Evolutionary conservation across 106 monocot species (phyloP).

Genomic region (Acorus calamus): DNA sequence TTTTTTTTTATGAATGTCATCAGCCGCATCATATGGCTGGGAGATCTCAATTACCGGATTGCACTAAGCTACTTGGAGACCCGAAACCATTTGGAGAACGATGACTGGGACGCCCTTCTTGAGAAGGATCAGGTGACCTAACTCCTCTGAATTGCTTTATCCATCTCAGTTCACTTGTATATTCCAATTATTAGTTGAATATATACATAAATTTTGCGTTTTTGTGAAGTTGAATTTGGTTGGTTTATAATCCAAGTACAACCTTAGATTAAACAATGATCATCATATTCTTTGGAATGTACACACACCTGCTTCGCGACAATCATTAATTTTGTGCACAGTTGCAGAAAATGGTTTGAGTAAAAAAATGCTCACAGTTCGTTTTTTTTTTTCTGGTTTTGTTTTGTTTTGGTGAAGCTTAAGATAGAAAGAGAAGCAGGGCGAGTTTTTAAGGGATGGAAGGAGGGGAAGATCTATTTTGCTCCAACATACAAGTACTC

Average conservation of each 20-base stretch:
- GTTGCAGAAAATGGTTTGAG: too few relatives aligned
- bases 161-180: too few relatives aligned
- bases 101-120: constrained; percentile 58
- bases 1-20: too few relatives aligned
- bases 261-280: too few relatives aligned
- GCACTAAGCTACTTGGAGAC: constrained; percentile 57
- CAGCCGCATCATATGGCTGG: constrained; percentile 76
- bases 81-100: constrained; percentile 38
- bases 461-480: constrained; percentile 82
- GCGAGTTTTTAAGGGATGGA: constrained; percentile 79
- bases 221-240: too few relatives aligned
- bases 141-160: neutral
- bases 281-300: too few relatives aligned
- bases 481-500: constrained; percentile 90
- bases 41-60: constrained; percentile 72
- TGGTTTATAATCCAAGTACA: too few relatives aligned
- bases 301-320: too few relatives aligned
- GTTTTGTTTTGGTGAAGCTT: constrained; percentile 30
- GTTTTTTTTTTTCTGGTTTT: neutral
- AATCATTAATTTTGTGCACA: too few relatives aligned
- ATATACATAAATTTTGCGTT: too few relatives aligned
- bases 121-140: constrained; percentile 68
- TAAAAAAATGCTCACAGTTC: too few relatives aligned
- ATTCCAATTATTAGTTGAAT: too few relatives aligned
- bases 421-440: constrained; percentile 81